Evolutionary conservation across 192 early-diverging fungal species (phyloP).

Genomic region (Coemansia sp.): DNA sequence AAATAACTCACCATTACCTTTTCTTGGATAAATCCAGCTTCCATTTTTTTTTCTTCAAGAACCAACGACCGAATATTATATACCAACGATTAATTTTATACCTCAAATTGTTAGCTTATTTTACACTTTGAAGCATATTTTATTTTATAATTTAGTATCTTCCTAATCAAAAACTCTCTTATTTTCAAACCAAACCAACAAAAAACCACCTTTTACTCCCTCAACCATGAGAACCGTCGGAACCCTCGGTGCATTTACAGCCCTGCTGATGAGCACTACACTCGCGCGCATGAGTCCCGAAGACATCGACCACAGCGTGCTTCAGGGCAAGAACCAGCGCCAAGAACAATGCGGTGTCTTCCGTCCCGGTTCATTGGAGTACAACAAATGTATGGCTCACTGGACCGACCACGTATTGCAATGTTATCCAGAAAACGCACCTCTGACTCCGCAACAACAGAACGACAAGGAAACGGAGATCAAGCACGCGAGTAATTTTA

Average conservation of each 20-base stretch:
- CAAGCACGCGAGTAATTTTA: conserved; percentile 17
- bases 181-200: neutral
- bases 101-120: neutral
- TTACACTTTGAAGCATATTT: neutral
- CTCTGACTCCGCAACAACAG: conserved; percentile 31
- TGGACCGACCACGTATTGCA: conserved; percentile 48
- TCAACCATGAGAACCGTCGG: conserved; percentile 38
- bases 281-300: conserved; percentile 15
- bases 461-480: conserved; percentile 27
- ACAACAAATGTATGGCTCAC: conserved; percentile 55
- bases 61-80: neutral
- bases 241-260: conserved; percentile 39
- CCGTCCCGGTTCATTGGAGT: conserved; percentile 40
- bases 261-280: conserved; percentile 28
- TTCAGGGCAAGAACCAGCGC: conserved; percentile 21
- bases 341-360: conserved; percentile 42
- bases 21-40: neutral
- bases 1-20: neutral
- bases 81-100: neutral
- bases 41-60: neutral
- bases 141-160: too few species aligned
- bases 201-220: too few species aligned
- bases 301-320: conserved; percentile 17
- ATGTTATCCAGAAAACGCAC: conserved; percentile 31
- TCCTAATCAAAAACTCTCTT: neutral